Percentiles rank a stretch among this genome's conserved stretches.
These are phyloP conservation scores for Pouteria glomerata DNA, from an alignment of 148 eudicot species.

Conservation along the genomic window DNA sequence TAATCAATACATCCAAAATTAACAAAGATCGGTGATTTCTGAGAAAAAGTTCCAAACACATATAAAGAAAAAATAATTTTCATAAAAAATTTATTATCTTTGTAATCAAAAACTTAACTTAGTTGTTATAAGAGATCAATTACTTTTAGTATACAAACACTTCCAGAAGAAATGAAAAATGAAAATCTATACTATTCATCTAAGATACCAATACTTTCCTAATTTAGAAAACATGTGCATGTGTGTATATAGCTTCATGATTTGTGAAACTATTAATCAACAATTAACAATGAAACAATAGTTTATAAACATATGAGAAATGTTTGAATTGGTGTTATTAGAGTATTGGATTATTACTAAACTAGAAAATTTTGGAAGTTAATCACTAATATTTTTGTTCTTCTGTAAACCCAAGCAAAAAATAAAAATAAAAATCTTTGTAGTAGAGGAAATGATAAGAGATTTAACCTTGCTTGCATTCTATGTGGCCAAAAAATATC, in stretches of 20 bases:
- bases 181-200: background rate
- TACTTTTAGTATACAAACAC: background rate
- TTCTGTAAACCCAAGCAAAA: background rate
- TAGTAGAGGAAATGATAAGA: background rate
- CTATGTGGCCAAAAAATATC: too few relatives aligned
- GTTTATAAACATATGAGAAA: background rate
- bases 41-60: background rate
- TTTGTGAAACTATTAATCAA: background rate
- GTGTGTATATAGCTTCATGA: too few relatives aligned
- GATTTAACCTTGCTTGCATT: constrained; percentile 66
- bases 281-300: background rate
- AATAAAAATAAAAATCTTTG: background rate
- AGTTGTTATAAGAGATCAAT: too few relatives aligned
- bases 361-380: background rate
- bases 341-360: background rate
- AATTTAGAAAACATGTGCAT: background rate
- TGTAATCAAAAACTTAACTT: too few relatives aligned
- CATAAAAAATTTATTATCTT: background rate
- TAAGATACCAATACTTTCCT: background rate
- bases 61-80: background rate
- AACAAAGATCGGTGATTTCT: background rate
- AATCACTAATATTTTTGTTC: background rate
- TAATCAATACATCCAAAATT: constrained; percentile 17
- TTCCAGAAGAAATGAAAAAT: background rate
- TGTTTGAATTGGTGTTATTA: background rate